Conservation (phyloP, 106 monocot species). For the Platanthera guangdongensis region DNA sequence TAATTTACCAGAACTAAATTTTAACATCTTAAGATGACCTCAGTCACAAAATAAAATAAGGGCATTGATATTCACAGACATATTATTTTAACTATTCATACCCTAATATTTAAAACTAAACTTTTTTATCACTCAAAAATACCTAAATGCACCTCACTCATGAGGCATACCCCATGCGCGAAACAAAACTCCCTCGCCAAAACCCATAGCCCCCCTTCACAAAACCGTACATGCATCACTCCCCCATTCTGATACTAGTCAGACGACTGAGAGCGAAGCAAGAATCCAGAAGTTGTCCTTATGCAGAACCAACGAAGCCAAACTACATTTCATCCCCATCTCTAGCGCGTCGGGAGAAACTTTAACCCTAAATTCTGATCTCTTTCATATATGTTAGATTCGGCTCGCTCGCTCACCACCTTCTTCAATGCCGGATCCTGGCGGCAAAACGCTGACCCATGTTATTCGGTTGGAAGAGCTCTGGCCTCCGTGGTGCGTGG, state of each 20-base stretch:
- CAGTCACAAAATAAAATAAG: no score
- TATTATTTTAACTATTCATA: no score
- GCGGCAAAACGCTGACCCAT: neutral
- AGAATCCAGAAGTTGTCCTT: constrained; percentile 9
- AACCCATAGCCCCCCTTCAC: no score
- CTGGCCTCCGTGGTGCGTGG: constrained; percentile 3
- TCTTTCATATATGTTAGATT: neutral
- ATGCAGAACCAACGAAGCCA: constrained; percentile 6
- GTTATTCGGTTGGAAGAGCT: neutral
- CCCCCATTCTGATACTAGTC: no score
- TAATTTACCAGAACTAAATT: neutral
- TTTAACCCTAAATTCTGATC: neutral
- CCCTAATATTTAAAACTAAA: no score
- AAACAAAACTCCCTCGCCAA: no score
- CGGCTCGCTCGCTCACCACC: neutral
- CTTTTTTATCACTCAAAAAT: no score
- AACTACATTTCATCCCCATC: neutral
- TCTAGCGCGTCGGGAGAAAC: neutral
- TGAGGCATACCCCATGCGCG: no score
- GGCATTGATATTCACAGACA: no score
- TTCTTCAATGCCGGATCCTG: constrained; percentile 11
- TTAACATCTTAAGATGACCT: neutral
- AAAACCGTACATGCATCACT: no score
- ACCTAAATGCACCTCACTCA: no score
- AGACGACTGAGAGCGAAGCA: constrained; percentile 1